Evolutionary conservation across 1,139 yeast species (phyloP).

Genomic region (Fermentozyma sake): DNA sequence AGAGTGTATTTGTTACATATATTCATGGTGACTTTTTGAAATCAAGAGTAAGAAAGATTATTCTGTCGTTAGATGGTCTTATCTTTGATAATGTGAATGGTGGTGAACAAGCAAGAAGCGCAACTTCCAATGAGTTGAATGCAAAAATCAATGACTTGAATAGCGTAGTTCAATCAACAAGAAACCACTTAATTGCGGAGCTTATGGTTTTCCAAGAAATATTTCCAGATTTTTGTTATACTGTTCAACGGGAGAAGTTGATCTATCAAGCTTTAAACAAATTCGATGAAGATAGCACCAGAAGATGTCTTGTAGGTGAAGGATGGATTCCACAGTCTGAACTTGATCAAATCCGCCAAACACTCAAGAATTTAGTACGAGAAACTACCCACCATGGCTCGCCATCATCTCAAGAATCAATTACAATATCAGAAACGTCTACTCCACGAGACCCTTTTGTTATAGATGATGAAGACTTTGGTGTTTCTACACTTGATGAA

Average conservation of each 20-base stretch:
- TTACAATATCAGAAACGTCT: constrained; percentile 14
- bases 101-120: constrained; percentile 43
- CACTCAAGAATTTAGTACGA: constrained; percentile 23
- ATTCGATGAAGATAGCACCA: constrained; percentile 78
- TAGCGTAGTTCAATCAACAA: constrained; percentile 66
- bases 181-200: constrained; percentile 67
- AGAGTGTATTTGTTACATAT: constrained; percentile 77
- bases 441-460: no score
- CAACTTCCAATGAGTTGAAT: constrained; percentile 59
- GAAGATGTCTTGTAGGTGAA: constrained; percentile 92
- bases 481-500: constrained; percentile 18
- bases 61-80: constrained; percentile 80
- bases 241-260: constrained; percentile 65
- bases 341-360: constrained; percentile 17
- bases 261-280: constrained; percentile 73
- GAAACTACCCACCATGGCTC: constrained; percentile 14
- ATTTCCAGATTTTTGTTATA: constrained; percentile 32
- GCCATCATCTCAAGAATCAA: constrained; percentile 17
- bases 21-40: constrained; percentile 81
- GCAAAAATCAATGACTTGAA: constrained; percentile 41
- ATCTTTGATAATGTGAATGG: constrained; percentile 64
- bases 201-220: constrained; percentile 61
- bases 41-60: constrained; percentile 64
- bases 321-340: constrained; percentile 79
- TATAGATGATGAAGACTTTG: constrained; percentile 21